phyloP scores from a whole-genome alignment of 2,329 filamentous ascomycete species.

The Gnomoniopsis smithogilvyi region DNA sequence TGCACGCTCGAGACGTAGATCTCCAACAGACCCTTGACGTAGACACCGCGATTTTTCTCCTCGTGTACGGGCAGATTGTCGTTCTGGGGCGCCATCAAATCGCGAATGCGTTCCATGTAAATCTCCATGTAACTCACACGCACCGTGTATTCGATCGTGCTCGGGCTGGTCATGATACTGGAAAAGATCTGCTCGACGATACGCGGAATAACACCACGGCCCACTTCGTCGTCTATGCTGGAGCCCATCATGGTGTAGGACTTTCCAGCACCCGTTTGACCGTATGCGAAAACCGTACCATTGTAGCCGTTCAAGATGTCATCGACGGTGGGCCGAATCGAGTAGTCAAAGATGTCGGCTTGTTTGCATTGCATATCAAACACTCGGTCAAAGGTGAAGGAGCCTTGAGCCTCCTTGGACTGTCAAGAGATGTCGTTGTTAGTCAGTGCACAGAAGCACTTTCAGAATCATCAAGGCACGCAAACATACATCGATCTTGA shows the following conservation, averaged over 20 bases:
- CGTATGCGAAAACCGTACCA: constrained; percentile 97
- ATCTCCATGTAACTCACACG: constrained; percentile 99
- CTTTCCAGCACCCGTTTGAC: constrained; percentile 97
- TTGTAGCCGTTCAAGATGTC: constrained; percentile 99
- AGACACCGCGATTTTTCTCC: constrained; percentile 92
- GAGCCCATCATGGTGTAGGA: constrained; percentile 99
- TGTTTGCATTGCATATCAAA: constrained; percentile 93
- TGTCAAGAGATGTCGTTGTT: constrained; percentile 31
- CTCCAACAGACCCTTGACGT: constrained; percentile 91
- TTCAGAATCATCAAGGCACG: not conserved
- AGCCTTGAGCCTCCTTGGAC: constrained; percentile 78
- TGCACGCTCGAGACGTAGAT: constrained; percentile 94
- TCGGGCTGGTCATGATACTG: constrained; percentile 86
- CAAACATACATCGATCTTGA: constrained; percentile 72
- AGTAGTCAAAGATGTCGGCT: constrained; percentile 95
- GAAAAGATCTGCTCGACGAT: constrained; percentile 98
- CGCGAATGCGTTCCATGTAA: constrained; percentile 98
- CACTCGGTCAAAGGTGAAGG: constrained; percentile 96
- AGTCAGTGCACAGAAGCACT: not conserved
- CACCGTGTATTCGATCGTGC: constrained; percentile 97
- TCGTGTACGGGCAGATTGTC: constrained; percentile 98
- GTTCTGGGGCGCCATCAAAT: constrained; percentile 87
- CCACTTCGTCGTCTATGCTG: constrained; percentile 85
- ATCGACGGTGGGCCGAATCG: constrained; percentile 91
- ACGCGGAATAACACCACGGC: constrained; percentile 91